phyloP scores from a whole-genome alignment of 306 rosid genomes.

The Coriaria nepalensis region DNA sequence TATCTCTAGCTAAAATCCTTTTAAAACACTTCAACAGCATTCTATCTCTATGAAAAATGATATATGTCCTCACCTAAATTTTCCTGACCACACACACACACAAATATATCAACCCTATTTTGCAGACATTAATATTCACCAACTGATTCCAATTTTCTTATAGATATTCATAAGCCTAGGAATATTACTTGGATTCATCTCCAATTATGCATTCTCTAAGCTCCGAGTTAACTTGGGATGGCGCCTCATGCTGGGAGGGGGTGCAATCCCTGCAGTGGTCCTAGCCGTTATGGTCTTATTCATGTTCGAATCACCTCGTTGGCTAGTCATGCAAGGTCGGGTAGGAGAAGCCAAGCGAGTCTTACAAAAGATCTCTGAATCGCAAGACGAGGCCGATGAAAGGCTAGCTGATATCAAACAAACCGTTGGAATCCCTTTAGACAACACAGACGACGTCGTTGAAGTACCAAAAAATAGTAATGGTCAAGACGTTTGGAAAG shows the following conservation, averaged over 20 bases:
- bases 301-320: conserved; percentile 92
- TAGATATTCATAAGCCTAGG: conserved; percentile 40
- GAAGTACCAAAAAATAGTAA: not conserved
- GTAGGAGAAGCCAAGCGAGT: conserved; percentile 35
- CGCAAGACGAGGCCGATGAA: conserved; percentile 36
- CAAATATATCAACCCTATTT: too few species aligned
- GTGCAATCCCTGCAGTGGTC: conserved; percentile 50
- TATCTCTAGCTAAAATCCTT: too few species aligned
- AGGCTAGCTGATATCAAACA: conserved; percentile 48
- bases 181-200: conserved; percentile 51
- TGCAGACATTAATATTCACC: too few species aligned
- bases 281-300: conserved; percentile 31
- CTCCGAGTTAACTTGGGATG: conserved; percentile 46
- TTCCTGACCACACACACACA: too few species aligned
- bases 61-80: too few species aligned
- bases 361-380: conserved; percentile 23
- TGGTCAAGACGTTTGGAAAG: conserved; percentile 55
- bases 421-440: conserved; percentile 40
- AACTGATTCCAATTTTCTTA: too few species aligned
- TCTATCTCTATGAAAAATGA: too few species aligned
- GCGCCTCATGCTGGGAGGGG: conserved; percentile 77
- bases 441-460: conserved; percentile 13
- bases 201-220: conserved; percentile 46
- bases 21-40: too few species aligned
- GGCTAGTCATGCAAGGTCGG: conserved; percentile 64